Conservation (phyloP, 1,139 yeast genomes). For the Scheffersomyces lignicola region DNA sequence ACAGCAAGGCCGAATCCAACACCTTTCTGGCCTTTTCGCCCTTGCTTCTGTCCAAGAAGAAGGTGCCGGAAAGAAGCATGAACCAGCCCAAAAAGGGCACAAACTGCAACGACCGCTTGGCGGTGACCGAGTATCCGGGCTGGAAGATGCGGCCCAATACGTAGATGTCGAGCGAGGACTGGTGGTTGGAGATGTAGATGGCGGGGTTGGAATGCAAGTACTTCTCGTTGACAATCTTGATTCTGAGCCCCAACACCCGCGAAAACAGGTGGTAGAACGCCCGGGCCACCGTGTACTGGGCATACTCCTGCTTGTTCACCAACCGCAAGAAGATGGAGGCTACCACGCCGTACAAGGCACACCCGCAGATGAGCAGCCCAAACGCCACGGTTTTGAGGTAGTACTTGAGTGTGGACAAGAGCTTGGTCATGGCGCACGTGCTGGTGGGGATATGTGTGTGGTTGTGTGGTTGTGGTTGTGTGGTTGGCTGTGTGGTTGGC, state of each 20-base stretch:
- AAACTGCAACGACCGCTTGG: constrained; percentile 79
- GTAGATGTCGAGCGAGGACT: constrained; percentile 80
- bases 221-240: constrained; percentile 60
- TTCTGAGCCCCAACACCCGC: constrained; percentile 62
- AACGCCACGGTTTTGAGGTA: constrained; percentile 56
- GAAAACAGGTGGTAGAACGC: constrained; percentile 68
- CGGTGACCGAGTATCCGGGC: constrained; percentile 87
- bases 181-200: constrained; percentile 86
- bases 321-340: constrained; percentile 69
- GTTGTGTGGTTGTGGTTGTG: no score
- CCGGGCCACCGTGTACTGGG: constrained; percentile 91
- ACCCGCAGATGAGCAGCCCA: constrained; percentile 50
- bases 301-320: constrained; percentile 71
- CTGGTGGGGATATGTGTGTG: no score
- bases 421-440: constrained; percentile 3
- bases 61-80: constrained; percentile 85
- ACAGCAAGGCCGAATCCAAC: constrained; percentile 64
- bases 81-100: constrained; percentile 98
- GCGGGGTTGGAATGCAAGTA: constrained; percentile 68
- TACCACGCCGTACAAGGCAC: constrained; percentile 74
- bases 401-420: constrained; percentile 33
- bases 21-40: constrained; percentile 74
- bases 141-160: constrained; percentile 84
- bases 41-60: constrained; percentile 84
- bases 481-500: no score